Evolutionary conservation across 2,329 filamentous ascomycete species (phyloP), one percentile per base, ranked within the genome.

Genomic region (Celoporthe dispersa): DNA sequence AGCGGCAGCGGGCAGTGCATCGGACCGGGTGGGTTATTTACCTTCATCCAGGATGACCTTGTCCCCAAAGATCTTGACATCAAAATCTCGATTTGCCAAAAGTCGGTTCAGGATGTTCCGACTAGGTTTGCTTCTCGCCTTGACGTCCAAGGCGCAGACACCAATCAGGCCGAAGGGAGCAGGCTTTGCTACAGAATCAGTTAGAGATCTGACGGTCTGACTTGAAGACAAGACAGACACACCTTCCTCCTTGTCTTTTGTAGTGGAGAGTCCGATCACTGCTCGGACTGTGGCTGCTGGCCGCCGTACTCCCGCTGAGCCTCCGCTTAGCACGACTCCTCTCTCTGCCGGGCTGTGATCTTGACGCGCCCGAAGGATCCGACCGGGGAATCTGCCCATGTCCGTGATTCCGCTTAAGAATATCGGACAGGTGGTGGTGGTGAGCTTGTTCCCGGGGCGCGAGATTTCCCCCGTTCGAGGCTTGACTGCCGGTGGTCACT

Each of bases 41-140:
- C 88, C 87, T 87, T 99, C 96, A 77, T 99, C 96, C 48, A 99
- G 85, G 75, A 99, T 99, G 59, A 98, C 95, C 82, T 99, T 99
- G 83, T 99, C 96, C 63, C 96, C 97, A 83, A 99, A 99, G 16
- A 99, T 95, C 72, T 97, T 91, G 33, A 98, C 94, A 76, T 99
- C 95, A 77, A 99, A 98, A 75, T 98, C 95, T 64, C 91, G 89
- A 74, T 97, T 94, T 44, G 92, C 90, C 74, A 98, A 95, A 28
- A 99, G 86, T 65, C 94, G 90, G 77, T 97, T 98, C 71, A 99
- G 83, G 75, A 99, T 99, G 77, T 97, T 98, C 74, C 97, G 88
- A 78, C 95, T 98, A 1, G 96, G 96, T 81, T 98, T 98, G 85
- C 94, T 98, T 76, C 96, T 89, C 48, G 96, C 96, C 83, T 99